phyloP scores from a whole-genome alignment of 495 filamentous ascomycete genomes.

The Diplogelasinospora grovesii region DNA sequence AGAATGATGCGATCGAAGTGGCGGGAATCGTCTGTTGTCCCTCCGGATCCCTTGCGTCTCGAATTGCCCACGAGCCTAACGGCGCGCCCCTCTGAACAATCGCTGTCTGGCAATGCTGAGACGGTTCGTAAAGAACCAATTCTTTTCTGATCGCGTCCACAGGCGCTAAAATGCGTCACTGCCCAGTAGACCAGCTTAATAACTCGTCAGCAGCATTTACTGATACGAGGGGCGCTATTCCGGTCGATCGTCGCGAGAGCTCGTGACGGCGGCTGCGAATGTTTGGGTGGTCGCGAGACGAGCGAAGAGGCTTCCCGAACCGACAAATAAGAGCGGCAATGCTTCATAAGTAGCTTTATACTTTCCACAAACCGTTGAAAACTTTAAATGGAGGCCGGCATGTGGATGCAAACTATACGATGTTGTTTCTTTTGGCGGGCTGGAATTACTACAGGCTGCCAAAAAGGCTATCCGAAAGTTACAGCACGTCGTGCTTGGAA shows the following conservation, averaged over 20 bases:
- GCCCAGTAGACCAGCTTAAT: neutral
- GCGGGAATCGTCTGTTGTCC: neutral
- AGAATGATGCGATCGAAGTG: neutral
- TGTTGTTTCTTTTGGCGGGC: neutral
- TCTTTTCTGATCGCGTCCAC: no score
- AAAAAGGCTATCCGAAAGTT: constrained; percentile 15
- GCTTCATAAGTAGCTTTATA: no score
- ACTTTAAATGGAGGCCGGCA: no score
- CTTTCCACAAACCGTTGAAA: no score
- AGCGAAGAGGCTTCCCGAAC: no score
- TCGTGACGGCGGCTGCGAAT: neutral
- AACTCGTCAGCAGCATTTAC: neutral
- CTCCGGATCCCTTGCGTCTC: neutral
- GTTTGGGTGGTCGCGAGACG: no score
- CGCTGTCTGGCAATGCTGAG: no score
- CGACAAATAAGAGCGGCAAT: no score
- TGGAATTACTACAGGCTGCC: constrained; percentile 9
- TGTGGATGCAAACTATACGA: neutral
- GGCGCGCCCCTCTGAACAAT: no score
- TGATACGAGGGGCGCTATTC: neutral
- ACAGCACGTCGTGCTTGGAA: constrained; percentile 18
- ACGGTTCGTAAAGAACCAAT: no score
- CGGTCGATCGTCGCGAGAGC: neutral
- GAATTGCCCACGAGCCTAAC: neutral
- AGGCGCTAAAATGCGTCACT: no score